phyloP scores from a whole-genome alignment of 2,329 filamentous ascomycete species.

The Dothideomycetidae sp. region DNA sequence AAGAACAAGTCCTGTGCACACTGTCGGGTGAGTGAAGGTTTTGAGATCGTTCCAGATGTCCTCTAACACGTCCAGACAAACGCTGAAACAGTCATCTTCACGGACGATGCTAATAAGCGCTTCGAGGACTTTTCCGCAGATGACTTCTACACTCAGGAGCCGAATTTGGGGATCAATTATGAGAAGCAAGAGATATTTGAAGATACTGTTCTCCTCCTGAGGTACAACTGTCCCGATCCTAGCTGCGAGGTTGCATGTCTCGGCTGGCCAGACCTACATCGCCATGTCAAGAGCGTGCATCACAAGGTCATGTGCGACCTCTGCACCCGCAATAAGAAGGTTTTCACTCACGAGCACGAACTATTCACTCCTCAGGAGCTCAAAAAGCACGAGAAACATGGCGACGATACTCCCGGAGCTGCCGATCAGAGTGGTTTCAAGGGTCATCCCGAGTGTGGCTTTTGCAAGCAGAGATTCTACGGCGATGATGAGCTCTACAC shows the following conservation, averaged over 20 bases:
- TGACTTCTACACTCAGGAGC: constrained; percentile 67
- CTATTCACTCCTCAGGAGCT: constrained; percentile 72
- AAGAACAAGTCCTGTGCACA: constrained; percentile 96
- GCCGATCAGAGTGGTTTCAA: constrained; percentile 90
- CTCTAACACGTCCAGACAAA: constrained; percentile 35
- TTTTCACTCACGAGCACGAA: constrained; percentile 95
- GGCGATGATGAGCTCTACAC: constrained; percentile 88
- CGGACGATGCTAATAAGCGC: constrained; percentile 64
- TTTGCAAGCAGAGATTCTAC: constrained; percentile 86
- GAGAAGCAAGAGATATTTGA: constrained; percentile 79
- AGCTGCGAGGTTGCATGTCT: constrained; percentile 76
- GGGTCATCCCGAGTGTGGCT: constrained; percentile 86
- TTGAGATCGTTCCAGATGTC: not conserved
- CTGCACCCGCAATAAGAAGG: constrained; percentile 88
- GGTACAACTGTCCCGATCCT: constrained; percentile 86
- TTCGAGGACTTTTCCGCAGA: constrained; percentile 66
- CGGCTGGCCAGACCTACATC: constrained; percentile 63
- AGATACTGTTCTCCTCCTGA: constrained; percentile 72
- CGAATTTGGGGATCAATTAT: constrained; percentile 82
- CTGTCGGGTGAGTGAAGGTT: constrained; percentile 55
- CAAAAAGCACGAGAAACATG: constrained; percentile 74
- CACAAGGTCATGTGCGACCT: constrained; percentile 82
- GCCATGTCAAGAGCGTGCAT: constrained; percentile 70
- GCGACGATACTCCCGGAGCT: constrained; percentile 81
- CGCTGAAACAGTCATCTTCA: constrained; percentile 80